These are phyloP conservation scores for Zymoseptoria ardabiliae DNA, from an alignment of 2,329 filamentous ascomycete genomes.

Conservation along the genomic window DNA sequence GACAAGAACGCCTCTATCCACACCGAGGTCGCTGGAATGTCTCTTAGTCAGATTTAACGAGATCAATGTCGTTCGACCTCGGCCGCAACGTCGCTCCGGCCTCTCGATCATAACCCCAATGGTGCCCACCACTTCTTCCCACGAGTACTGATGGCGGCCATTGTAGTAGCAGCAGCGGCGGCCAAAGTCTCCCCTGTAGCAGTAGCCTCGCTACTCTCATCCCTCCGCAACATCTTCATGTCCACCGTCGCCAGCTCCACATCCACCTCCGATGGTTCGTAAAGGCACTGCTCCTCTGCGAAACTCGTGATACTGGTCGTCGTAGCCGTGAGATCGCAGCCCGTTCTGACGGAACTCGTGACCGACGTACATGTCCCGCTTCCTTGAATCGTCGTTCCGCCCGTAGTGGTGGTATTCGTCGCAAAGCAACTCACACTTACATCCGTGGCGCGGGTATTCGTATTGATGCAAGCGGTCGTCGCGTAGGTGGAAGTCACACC, in stretches of 20 bases:
- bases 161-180: not conserved
- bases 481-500: constrained; percentile 3
- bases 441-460: constrained; percentile 9
- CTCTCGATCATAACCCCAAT: not conserved
- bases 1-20: not conserved
- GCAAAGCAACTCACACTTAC: constrained; percentile 6
- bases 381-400: constrained; percentile 1
- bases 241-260: not conserved
- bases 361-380: constrained; percentile 9
- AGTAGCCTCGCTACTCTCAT: not conserved
- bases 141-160: not conserved
- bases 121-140: not conserved
- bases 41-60: no score
- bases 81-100: not conserved
- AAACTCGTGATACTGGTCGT: constrained; percentile 4
- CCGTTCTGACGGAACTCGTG: constrained; percentile 4
- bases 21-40: no score
- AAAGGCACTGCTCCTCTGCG: not conserved
- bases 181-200: not conserved
- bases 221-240: not conserved
- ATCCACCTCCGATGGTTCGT: not conserved
- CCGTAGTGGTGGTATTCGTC: not conserved
- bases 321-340: constrained; percentile 11
- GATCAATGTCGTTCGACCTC: no score
- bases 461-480: constrained; percentile 5